Evolutionary conservation across 2,329 filamentous ascomycete species (phyloP), one percentile per base, ranked within the genome.

Genomic region (Aulographum hederae): DNA sequence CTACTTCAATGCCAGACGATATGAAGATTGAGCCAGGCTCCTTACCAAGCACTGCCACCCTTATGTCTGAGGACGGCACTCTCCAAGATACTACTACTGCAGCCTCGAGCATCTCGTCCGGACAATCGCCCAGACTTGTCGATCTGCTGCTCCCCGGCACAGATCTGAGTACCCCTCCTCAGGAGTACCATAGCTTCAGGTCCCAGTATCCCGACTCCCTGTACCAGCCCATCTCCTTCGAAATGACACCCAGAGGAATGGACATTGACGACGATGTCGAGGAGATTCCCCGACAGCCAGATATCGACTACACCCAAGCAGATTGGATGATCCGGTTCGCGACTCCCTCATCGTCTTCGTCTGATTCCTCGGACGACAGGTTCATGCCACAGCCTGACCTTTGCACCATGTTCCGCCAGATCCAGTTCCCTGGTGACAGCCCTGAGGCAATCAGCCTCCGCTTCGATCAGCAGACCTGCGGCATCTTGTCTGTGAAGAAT

Each of bases 401-500:
- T 12, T 32, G 29, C 29, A 12, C 26, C 18, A 17, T 34, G 31
- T 10, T 28, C 20, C 46, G 46, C 15, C 57, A 65, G 34, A 65
- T 64, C 4, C 49, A 52, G n/a, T 50, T 72, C 18, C 50, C 57
- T 34, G 46, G 56, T 20, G 57, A 54, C 23, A 70, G 68, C 34
- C 60, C 65, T 6, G 73, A 78, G 39, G 67, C 69, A 57, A 53
- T 78, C 15, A 64, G 70, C 31, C 47, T 68, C 31, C 63, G 70
- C 17, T 79, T 75, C 42, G 69, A 77, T 43, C 63, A 60, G 39
- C 57, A 73, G 34, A 79, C 74, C 0, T 79, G 74, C 44, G 73
- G 73, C 3, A 75, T 80, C 30, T 55, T 79, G 14, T 79, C 74
- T 1, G 61, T 79, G 32, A 78, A 78, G 44, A 73, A 79, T 46